Percentiles rank a stretch among this genome's conserved stretches.
Conservation (phyloP, 2,329 filamentous ascomycete species). For the Stagonosporopsis rhizophila region DNA sequence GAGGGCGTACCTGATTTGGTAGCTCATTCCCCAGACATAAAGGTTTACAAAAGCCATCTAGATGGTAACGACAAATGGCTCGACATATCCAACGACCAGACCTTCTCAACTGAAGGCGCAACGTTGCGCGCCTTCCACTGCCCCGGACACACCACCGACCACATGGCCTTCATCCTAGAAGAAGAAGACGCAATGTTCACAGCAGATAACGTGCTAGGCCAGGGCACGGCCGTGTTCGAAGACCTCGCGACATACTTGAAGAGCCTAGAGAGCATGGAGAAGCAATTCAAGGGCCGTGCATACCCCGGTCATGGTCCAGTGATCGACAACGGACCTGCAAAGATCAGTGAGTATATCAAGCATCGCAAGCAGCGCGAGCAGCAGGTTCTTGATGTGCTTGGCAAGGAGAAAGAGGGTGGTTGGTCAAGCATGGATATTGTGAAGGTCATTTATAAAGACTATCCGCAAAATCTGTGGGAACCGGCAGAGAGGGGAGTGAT, state of each 20-base stretch:
- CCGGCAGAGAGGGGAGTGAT: conserved; percentile 78
- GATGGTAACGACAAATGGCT: conserved; percentile 51
- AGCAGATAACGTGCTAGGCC: conserved; percentile 86
- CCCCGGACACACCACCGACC: conserved; percentile 82
- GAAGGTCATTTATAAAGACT: conserved; percentile 82
- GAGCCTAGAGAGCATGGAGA: conserved; percentile 73
- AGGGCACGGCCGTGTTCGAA: conserved; percentile 87
- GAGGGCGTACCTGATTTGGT: conserved; percentile 76
- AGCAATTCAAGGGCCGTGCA: conserved; percentile 69
- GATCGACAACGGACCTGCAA: conserved; percentile 73
- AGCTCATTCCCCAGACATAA: conserved; percentile 66
- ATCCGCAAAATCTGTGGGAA: conserved; percentile 75
- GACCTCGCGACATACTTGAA: conserved; percentile 72
- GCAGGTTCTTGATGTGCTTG: conserved; percentile 48
- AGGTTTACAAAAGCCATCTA: conserved; percentile 72
- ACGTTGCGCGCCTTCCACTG: conserved; percentile 72
- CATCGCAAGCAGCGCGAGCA: conserved; percentile 80
- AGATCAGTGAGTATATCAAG: conserved; percentile 80
- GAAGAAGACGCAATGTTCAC: conserved; percentile 87
- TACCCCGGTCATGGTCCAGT: conserved; percentile 91
- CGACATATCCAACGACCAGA: conserved; percentile 64
- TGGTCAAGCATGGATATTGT: conserved; percentile 84
- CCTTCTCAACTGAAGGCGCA: conserved; percentile 65
- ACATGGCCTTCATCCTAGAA: conserved; percentile 77
- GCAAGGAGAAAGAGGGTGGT: conserved; percentile 40